A percentile compares a stretch with the other conserved stretches of the same genome.
Conservation (phyloP, 1,139 yeast species). For the Pichia sp. region DNA sequence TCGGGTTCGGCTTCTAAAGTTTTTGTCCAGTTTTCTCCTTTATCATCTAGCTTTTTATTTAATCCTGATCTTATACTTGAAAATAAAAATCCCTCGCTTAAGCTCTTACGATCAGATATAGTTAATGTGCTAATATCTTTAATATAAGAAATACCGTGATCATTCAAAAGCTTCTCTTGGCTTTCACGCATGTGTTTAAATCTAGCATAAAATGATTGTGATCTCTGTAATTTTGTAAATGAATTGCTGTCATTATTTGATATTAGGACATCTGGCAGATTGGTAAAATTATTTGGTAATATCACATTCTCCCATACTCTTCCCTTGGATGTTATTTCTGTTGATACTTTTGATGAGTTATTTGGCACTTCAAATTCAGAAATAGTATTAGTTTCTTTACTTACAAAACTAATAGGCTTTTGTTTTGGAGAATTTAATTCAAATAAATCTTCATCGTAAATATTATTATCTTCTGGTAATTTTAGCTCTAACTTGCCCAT, state of each 20-base stretch:
- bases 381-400: not conserved
- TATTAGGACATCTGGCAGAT: too few relatives aligned
- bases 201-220: slow-evolving; percentile 17
- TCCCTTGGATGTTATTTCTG: too few relatives aligned
- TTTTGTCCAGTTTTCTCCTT: slow-evolving; percentile 7
- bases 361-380: too few relatives aligned
- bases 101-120: not conserved
- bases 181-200: slow-evolving; percentile 15
- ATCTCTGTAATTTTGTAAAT: not conserved
- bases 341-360: too few relatives aligned
- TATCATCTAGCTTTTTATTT: not conserved
- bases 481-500: slow-evolving; percentile 5
- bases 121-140: slow-evolving; percentile 6
- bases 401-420: not conserved
- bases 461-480: not conserved
- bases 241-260: too few relatives aligned
- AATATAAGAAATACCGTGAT: slow-evolving; percentile 15
- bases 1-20: too few relatives aligned
- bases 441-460: slow-evolving; percentile 13
- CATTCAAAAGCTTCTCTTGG: slow-evolving; percentile 16
- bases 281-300: too few relatives aligned
- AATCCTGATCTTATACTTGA: slow-evolving; percentile 13
- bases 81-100: slow-evolving; percentile 6
- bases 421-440: slow-evolving; percentile 5
- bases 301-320: too few relatives aligned